These are phyloP conservation scores for Ustilago hordei DNA, from an alignment of 1,284 basidiomycete species.

Conservation along the genomic window DNA sequence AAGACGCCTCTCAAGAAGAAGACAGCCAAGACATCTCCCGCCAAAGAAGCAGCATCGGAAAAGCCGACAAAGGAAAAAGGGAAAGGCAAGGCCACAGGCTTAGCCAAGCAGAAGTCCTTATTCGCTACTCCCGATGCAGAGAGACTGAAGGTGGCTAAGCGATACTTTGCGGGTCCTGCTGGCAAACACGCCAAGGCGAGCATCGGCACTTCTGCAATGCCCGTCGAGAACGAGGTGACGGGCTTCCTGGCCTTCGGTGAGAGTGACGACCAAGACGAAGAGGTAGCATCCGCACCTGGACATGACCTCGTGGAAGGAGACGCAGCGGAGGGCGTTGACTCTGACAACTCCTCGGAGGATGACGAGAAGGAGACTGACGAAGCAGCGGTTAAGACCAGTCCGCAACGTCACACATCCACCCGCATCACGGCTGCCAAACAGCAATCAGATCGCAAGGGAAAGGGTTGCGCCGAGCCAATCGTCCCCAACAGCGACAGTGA, in stretches of 20 bases:
- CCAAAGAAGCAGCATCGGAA: not conserved
- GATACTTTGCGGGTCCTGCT: slow-evolving; percentile 28
- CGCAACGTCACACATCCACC: not conserved
- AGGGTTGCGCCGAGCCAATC: slow-evolving; percentile 5
- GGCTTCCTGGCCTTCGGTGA: slow-evolving; percentile 4
- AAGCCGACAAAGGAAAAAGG: slow-evolving; percentile 2
- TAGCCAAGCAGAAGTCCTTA: slow-evolving; percentile 4
- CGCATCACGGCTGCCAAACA: not conserved
- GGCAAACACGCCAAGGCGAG: slow-evolving; percentile 5
- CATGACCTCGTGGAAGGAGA: not conserved
- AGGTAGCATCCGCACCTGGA: not conserved
- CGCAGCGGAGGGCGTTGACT: not conserved
- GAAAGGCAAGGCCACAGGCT: not conserved
- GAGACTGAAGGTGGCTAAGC: slow-evolving; percentile 18
- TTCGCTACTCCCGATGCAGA: slow-evolving; percentile 12
- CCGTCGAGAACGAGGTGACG: slow-evolving; percentile 5
- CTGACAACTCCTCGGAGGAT: slow-evolving; percentile 28
- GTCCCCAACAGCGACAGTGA: slow-evolving; percentile 2
- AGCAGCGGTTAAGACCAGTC: not conserved
- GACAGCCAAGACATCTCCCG: not conserved
- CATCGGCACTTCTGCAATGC: slow-evolving; percentile 25
- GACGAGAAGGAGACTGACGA: slow-evolving; percentile 7
- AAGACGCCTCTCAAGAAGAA: slow-evolving; percentile 12
- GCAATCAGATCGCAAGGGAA: slow-evolving; percentile 12
- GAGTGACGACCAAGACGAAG: slow-evolving; percentile 7